These are phyloP conservation scores for Knoxia roxburghii DNA, from an alignment of 257 asterid species.

Conservation along the genomic window DNA sequence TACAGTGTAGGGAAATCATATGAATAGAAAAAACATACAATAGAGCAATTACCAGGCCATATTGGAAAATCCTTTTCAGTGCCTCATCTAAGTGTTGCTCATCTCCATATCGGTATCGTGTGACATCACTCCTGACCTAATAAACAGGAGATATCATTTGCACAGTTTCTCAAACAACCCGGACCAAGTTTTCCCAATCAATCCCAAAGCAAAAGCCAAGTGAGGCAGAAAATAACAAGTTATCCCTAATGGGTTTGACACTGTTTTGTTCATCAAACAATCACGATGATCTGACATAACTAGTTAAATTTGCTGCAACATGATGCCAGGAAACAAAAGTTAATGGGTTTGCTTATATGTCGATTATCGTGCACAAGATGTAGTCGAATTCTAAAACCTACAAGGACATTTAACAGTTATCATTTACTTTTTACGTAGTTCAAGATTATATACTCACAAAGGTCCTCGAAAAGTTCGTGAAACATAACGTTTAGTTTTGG, in stretches of 20 bases:
- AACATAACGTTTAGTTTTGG: neutral
- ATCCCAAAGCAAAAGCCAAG: neutral
- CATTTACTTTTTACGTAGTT: neutral
- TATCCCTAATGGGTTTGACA: neutral
- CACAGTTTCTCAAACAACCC: neutral
- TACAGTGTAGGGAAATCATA: neutral
- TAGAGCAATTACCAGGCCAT: slow-evolving; percentile 59
- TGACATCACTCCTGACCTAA: slow-evolving; percentile 96
- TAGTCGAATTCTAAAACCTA: neutral
- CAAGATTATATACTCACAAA: neutral
- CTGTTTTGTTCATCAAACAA: neutral
- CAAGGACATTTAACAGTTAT: neutral
- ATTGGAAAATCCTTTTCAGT: slow-evolving; percentile 86
- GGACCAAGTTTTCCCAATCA: neutral
- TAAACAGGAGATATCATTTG: slow-evolving; percentile 18
- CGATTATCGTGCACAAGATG: neutral
- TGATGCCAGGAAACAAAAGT: neutral
- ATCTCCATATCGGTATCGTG: slow-evolving; percentile 92
- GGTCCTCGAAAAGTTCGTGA: neutral
- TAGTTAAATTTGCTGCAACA: no score
- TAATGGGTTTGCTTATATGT: neutral
- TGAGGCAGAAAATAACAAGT: neutral
- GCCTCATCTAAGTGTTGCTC: slow-evolving; percentile 99
- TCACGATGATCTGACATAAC: no score
- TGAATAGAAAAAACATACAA: neutral